Conservation (phyloP, 2,329 filamentous ascomycete species). For the Colletotrichum lindemuthianum region DNA sequence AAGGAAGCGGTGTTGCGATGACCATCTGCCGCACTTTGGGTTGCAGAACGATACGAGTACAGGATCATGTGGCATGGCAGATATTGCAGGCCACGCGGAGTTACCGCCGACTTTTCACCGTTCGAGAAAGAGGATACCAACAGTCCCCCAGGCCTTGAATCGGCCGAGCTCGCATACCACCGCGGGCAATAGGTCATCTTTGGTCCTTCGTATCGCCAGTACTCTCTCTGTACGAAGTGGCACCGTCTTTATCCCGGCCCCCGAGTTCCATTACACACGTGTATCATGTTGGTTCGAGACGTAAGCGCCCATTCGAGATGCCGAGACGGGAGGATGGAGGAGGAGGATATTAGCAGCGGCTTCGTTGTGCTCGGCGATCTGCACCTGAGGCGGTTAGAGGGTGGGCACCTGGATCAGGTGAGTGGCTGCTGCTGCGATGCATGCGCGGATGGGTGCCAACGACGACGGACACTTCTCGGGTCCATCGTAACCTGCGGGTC, state of each 20-base stretch:
- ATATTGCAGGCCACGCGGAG: background rate
- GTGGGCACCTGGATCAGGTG: conserved; percentile 3
- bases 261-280: background rate
- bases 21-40: background rate
- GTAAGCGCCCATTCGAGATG: background rate
- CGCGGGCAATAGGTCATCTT: background rate
- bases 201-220: too few relatives aligned
- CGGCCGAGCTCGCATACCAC: background rate
- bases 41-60: too few relatives aligned
- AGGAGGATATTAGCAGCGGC: background rate
- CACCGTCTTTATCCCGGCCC: background rate
- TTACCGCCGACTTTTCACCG: background rate
- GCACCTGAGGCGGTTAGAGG: background rate
- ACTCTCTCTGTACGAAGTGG: too few relatives aligned
- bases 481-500: conserved; percentile 5
- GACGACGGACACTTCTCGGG: background rate
- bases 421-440: background rate
- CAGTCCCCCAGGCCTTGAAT: background rate
- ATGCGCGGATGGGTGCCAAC: background rate
- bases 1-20: background rate
- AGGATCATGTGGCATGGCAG: background rate
- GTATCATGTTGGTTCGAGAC: too few relatives aligned
- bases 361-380: background rate
- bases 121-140: background rate
- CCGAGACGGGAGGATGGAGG: background rate